Conservation (phyloP, 352 stramenopile genomes). For the Detonula confervacea region DNA sequence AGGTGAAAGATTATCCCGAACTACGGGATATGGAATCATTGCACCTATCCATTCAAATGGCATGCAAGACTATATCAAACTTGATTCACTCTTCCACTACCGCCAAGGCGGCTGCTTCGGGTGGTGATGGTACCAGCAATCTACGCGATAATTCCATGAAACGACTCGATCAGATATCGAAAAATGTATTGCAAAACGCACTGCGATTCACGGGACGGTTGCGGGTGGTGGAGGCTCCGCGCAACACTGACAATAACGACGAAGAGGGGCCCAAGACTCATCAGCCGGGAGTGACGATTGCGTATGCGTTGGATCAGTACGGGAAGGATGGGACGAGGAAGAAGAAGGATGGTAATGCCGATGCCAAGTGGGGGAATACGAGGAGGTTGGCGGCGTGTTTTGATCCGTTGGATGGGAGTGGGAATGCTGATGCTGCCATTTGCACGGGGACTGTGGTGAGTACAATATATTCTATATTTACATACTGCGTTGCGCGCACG, state of each 20-base stretch:
- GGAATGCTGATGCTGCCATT: constrained; percentile 98
- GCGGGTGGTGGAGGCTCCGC: constrained; percentile 93
- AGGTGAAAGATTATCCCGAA: constrained; percentile 58
- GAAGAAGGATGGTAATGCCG: neutral
- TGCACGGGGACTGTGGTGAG: constrained; percentile 96
- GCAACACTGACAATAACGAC: constrained; percentile 80
- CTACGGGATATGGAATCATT: constrained; percentile 74
- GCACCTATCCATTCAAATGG: constrained; percentile 90
- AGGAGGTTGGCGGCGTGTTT: constrained; percentile 90
- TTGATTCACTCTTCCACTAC: constrained; percentile 83
- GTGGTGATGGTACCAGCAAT: constrained; percentile 64
- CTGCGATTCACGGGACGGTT: constrained; percentile 89
- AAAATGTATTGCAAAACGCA: constrained; percentile 89
- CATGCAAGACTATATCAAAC: constrained; percentile 95
- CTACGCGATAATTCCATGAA: constrained; percentile 88
- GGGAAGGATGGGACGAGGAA: constrained; percentile 25
- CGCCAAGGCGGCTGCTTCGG: neutral
- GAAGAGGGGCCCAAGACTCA: constrained; percentile 56
- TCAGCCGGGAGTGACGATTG: constrained; percentile 89
- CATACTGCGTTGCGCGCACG: no score
- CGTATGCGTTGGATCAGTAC: constrained; percentile 78
- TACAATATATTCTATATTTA: no score
- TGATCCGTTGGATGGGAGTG: constrained; percentile 97
- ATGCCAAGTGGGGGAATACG: constrained; percentile 88
- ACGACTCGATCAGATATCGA: constrained; percentile 95